phyloP scores from a whole-genome alignment of 441 rosid species.

The Aleurites moluccanus region DNA sequence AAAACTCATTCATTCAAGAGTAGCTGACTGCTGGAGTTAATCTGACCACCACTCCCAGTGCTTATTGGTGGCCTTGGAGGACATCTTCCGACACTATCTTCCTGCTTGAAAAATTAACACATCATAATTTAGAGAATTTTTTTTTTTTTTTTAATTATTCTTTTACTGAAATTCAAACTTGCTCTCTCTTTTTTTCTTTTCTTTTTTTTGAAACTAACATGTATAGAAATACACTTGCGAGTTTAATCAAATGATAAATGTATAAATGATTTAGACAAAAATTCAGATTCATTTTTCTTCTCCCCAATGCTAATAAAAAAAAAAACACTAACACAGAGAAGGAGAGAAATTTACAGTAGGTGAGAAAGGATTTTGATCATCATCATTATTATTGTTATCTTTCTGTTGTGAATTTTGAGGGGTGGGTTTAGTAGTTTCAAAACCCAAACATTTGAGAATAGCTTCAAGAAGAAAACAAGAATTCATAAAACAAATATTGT shows the following conservation, averaged over 20 bases:
- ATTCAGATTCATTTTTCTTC: too few species aligned
- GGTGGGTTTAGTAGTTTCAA: not conserved
- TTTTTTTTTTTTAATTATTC: too few species aligned
- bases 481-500: not conserved
- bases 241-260: too few species aligned
- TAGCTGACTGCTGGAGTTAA: constrained; percentile 19
- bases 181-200: too few species aligned
- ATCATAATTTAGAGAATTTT: not conserved
- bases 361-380: constrained; percentile 17
- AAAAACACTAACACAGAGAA: too few species aligned
- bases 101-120: constrained; percentile 4
- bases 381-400: too few species aligned
- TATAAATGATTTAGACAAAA: too few species aligned
- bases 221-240: too few species aligned
- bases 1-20: not conserved
- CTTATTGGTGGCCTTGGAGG: constrained; percentile 19
- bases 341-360: constrained; percentile 11
- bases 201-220: too few species aligned
- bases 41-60: constrained; percentile 20
- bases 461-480: not conserved
- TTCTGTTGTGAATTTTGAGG: constrained; percentile 2
- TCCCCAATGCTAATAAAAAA: too few species aligned
- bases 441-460: constrained; percentile 20
- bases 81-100: not conserved
- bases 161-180: too few species aligned